These are phyloP conservation scores for Zoysia japonica DNA, from an alignment of 176 grass and related monocot genomes.

Conservation along the genomic window DNA sequence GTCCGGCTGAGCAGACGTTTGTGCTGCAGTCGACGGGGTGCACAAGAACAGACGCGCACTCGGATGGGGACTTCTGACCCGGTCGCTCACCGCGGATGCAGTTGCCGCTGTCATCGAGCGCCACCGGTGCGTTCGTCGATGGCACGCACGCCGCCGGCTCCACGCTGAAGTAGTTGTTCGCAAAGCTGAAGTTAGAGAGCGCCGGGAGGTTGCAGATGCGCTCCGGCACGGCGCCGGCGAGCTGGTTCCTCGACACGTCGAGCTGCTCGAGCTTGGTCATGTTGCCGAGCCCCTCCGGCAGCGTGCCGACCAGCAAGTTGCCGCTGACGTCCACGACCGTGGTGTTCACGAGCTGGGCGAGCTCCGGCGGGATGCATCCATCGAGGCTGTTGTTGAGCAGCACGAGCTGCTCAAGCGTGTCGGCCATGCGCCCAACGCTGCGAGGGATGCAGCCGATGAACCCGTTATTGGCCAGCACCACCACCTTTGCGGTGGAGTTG, in stretches of 20 bases:
- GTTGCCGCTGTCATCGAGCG: slow-evolving; percentile 57
- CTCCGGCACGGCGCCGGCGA: slow-evolving; percentile 43
- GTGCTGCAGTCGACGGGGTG: slow-evolving; percentile 50
- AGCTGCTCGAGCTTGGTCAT: slow-evolving; percentile 53
- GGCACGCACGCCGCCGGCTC: slow-evolving; percentile 44
- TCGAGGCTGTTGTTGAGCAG: slow-evolving; percentile 59
- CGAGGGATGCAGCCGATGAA: slow-evolving; percentile 69
- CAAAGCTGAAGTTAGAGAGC: slow-evolving; percentile 64
- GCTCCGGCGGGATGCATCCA: slow-evolving; percentile 59
- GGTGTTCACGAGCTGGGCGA: slow-evolving; percentile 44
- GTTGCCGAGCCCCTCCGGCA: slow-evolving; percentile 45
- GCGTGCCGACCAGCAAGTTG: slow-evolving; percentile 47
- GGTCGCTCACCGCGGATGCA: slow-evolving; percentile 44
- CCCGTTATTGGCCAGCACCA: slow-evolving; percentile 70
- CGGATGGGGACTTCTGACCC: slow-evolving; percentile 32
- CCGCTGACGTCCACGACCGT: slow-evolving; percentile 54
- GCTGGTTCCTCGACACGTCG: slow-evolving; percentile 53
- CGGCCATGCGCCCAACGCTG: slow-evolving; percentile 56
- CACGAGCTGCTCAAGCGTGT: slow-evolving; percentile 66
- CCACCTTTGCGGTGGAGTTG: slow-evolving; percentile 52
- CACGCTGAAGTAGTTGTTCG: slow-evolving; percentile 62
- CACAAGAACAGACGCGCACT: slow-evolving; percentile 45
- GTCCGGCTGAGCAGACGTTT: slow-evolving; percentile 36
- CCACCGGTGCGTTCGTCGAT: background rate
- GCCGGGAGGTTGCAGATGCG: slow-evolving; percentile 42